Evolutionary conservation across 176 grass and related monocot genomes (phyloP), one percentile per base, ranked within the genome.

Genomic region (Oryza glaberrima): DNA sequence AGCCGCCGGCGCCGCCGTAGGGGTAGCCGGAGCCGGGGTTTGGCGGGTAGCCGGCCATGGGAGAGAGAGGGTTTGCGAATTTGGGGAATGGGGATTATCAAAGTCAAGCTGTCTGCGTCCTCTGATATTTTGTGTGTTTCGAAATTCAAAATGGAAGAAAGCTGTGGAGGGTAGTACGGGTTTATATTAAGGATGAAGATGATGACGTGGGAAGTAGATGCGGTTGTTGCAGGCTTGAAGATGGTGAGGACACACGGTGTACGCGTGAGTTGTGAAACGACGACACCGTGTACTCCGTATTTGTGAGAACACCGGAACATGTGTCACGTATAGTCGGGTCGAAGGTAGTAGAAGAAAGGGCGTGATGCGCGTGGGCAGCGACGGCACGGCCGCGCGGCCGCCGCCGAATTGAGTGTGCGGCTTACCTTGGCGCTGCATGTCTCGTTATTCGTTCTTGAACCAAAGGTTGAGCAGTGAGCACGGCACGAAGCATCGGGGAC

Each of bases 11-110:
- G 68, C 36, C 86, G 67, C 87, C 81, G 81, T 88, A 88, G 45
- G 77, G 17, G 87, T 89, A 85, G 35, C 82, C 77, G 70, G 87
- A 84, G 30, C 84, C 84, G 38, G 77, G 67, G 26, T 77, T 70
- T 40, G 70, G 79, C 2, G 81, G 81, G 70, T 83, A 83, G 58
- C 70, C 75, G 25, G 77, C 46, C 84, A 83, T 75, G 45, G 51
- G 32, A 23, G 54, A 49, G 47, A 49, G 51, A 16, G 49, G 49
- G 49, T 17, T 16, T 49, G 47, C 12, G 47, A 49, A 4, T 4
- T 56, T 56, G 14, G 5, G 51, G 5, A 7, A 56, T n/a, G 54
- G 6, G 17, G 54, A 19, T 58, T 1, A 6, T 20, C 48, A 16
- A 16, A 49, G 47, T 49, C 47, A 16, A 51, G 14, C 54, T 58